Base-by-base conservation (phyloP, 139 green algal genomes). In the Chlamydomonas sp. region DNA sequence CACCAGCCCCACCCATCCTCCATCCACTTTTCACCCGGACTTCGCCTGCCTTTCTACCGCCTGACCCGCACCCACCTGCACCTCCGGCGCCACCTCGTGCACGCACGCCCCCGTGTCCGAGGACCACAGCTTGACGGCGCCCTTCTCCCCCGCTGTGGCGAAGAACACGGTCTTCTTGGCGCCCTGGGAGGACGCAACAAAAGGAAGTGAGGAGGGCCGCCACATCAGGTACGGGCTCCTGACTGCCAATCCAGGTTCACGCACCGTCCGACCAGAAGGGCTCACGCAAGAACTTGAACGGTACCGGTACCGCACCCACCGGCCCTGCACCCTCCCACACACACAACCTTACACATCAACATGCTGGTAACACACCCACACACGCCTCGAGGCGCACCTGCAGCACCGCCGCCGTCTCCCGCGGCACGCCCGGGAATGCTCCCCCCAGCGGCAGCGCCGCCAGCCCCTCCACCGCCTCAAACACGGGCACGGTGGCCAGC, bases 381-480 rank as follows among this genome's bases (percentile, higher is more conserved):
- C 72, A 61, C 82, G 4, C 73, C 10, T 58, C 8, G 0, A 14
- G 66, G 10, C 82, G 18, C 63, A 80, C 83, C 83, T 80, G 80
- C 57, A 86, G 0, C 71, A 73, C 3, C 59, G 57, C 72, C 64
- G 82, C 67, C n/a, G 62, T 60, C 49, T 60, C 78, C 85, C 63
- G n/a, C 49, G 76, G 89, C 79, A 93, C 84, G n/a, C 93, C 94
- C 4, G 93, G 94, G 73, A 96, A 93, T 8, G 67, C 17, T 8
- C 84, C 68, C 20, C 90, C 90, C 68, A 78, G 67, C n/a, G 90
- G 90, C 79, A 93, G 84, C 63, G 81, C 90, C 64, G 84, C 87
- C 31, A 91, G 59, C 77, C 88, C 96, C 89, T 99, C 97, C 16
- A 99, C 74, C 8, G 95, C 93, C 90, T 99, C 97, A 89, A 95